These are phyloP conservation scores for Panicum virgatum DNA, from an alignment of 202 grass and related monocot species.

Conservation along the genomic window DNA sequence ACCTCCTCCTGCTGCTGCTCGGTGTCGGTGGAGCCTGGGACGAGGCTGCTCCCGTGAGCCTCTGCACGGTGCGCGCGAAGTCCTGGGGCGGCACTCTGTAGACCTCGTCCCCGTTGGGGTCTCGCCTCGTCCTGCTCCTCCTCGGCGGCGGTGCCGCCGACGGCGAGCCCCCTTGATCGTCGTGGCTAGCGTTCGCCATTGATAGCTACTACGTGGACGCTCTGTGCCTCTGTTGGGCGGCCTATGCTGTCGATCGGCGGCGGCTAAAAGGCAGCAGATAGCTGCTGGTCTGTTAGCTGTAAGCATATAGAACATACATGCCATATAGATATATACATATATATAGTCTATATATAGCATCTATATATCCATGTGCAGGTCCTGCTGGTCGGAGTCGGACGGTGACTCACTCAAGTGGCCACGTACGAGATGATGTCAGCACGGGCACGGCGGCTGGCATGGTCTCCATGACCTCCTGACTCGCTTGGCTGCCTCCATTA, in stretches of 20 bases:
- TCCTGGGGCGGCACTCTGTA: conserved; percentile 46
- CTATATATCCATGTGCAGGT: neutral
- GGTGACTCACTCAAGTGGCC: neutral
- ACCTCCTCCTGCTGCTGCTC: neutral
- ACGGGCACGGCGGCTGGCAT: conserved; percentile 23
- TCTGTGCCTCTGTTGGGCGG: neutral
- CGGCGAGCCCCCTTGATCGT: neutral
- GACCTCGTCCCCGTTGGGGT: conserved; percentile 18
- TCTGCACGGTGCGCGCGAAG: conserved; percentile 53
- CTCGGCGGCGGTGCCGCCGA: neutral
- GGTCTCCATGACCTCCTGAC: neutral
- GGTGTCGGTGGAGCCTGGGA: neutral
- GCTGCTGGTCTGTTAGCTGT: neutral
- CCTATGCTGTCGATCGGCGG: too few relatives aligned
- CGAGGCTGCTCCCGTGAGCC: conserved; percentile 17
- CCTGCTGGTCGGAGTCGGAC: neutral
- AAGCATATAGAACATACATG: neutral
- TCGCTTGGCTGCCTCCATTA: neutral
- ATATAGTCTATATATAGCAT: neutral
- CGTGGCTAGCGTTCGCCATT: conserved; percentile 1
- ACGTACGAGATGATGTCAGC: conserved; percentile 16
- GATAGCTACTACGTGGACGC: neutral
- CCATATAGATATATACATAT: neutral
- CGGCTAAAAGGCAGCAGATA: too few relatives aligned
- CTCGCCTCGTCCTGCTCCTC: conserved; percentile 39